Evolutionary conservation across 176 grass and related monocot genomes (phyloP).

Genomic region (Oryza meyeriana): DNA sequence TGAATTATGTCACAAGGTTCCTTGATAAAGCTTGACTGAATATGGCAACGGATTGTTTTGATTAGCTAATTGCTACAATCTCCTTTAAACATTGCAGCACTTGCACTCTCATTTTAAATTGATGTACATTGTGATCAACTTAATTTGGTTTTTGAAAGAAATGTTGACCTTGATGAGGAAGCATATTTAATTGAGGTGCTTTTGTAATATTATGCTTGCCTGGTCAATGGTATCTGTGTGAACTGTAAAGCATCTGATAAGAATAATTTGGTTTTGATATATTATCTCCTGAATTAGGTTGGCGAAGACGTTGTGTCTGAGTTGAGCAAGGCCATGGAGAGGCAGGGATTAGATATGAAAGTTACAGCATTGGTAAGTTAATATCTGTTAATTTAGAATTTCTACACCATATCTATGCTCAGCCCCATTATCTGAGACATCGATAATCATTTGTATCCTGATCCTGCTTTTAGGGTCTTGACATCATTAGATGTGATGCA

Average conservation of each 20-base stretch:
- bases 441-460: neutral
- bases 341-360: constrained; percentile 70
- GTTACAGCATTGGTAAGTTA: constrained; percentile 60
- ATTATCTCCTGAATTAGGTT: constrained; percentile 40
- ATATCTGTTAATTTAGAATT: neutral
- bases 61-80: neutral
- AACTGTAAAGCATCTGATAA: neutral
- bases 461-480: neutral
- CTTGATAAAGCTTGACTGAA: neutral
- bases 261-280: constrained; percentile 1
- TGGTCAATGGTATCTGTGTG: neutral
- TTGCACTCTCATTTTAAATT: neutral
- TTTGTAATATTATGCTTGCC: neutral
- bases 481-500: neutral
- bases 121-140: neutral
- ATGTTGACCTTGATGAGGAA: neutral
- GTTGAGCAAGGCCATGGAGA: constrained; percentile 61
- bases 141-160: neutral
- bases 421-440: neutral
- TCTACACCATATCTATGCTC: neutral
- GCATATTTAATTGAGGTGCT: neutral
- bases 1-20: neutral
- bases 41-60: neutral
- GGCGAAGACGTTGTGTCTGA: constrained; percentile 65
- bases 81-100: neutral